Conservation (phyloP, 495 filamentous ascomycete genomes). For the Penicillium subrubescens region DNA sequence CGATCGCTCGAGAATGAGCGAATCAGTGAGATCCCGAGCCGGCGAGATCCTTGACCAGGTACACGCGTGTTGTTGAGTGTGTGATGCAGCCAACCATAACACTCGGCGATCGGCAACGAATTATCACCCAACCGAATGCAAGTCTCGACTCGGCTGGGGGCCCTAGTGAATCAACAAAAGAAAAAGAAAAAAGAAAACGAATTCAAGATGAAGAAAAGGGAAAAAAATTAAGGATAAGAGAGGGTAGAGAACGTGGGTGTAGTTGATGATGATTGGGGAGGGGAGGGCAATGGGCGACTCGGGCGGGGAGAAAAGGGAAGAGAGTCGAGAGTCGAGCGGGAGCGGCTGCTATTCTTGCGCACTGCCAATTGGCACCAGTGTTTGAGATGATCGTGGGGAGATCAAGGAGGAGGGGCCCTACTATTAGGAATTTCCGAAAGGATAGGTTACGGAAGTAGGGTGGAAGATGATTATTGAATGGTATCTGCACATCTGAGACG, state of each 20-base stretch:
- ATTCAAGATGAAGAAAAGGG: conserved; percentile 15
- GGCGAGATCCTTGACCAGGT: conserved; percentile 16
- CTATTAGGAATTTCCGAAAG: neutral
- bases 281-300: conserved; percentile 26
- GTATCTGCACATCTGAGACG: conserved; percentile 3
- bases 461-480: conserved; percentile 6
- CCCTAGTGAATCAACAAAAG: conserved; percentile 11
- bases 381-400: conserved; percentile 15
- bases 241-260: conserved; percentile 20
- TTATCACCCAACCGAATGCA: conserved; percentile 15
- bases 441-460: neutral
- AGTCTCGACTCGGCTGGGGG: conserved; percentile 1
- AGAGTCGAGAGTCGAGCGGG: conserved; percentile 18
- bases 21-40: conserved; percentile 24
- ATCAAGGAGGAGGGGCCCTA: neutral
- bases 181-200: conserved; percentile 19
- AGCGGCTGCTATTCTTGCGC: conserved; percentile 13
- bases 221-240: conserved; percentile 7
- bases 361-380: conserved; percentile 24
- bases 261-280: conserved; percentile 7
- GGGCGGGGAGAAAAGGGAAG: conserved; percentile 30
- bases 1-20: conserved; percentile 16
- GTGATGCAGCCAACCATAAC: conserved; percentile 28
- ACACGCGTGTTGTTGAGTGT: conserved; percentile 20
- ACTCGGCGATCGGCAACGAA: conserved; percentile 22